These are phyloP conservation scores for Chlorella ohadii DNA, from an alignment of 139 green algal species.

Conservation along the genomic window DNA sequence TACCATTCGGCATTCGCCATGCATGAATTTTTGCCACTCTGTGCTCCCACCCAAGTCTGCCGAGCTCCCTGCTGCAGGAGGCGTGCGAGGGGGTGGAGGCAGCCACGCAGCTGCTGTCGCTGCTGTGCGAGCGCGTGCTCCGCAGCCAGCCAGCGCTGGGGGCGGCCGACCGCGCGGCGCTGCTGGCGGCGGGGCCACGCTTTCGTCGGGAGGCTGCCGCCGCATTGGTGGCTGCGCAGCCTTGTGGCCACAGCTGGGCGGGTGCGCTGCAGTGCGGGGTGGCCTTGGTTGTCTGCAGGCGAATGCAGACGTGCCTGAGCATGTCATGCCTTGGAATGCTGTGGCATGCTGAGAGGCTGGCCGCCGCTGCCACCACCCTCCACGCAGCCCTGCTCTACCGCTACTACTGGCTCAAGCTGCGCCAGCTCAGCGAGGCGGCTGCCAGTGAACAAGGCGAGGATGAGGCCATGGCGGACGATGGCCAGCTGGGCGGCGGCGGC, in stretches of 20 bases:
- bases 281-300: no score
- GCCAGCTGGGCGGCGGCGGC: slow-evolving; percentile 11
- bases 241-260: not conserved
- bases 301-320: no score
- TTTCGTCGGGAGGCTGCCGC: slow-evolving; percentile 14
- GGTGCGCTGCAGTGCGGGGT: not conserved
- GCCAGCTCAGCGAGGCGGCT: not conserved
- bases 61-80: no score
- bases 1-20: no score
- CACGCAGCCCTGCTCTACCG: slow-evolving; percentile 14
- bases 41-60: no score
- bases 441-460: not conserved
- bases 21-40: no score
- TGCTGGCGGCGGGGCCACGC: not conserved
- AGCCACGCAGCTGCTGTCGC: not conserved
- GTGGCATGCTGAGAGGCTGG: no score
- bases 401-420: slow-evolving; percentile 27
- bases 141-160: not conserved
- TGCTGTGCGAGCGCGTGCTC: slow-evolving; percentile 9
- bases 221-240: not conserved
- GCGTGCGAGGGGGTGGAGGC: slow-evolving; percentile 3
- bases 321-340: no score
- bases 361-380: no score
- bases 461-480: not conserved
- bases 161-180: not conserved